Evolutionary conservation across 352 stramenopile genomes (phyloP), one percentile per base, ranked within the genome.

Genomic region (Pythium periplocum): DNA sequence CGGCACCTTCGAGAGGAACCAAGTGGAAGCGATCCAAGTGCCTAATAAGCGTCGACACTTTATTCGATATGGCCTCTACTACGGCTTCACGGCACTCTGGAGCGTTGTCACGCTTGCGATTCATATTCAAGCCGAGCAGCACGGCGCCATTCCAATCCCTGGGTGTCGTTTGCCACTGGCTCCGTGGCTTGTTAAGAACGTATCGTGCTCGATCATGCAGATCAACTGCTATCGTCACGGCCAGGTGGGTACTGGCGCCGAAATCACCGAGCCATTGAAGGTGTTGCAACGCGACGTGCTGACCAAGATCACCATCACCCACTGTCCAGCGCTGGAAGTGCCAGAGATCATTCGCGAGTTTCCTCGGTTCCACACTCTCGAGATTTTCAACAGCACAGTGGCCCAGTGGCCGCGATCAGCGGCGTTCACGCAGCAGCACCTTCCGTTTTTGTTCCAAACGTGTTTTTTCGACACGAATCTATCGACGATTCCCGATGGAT

Each of bases 211-310:
- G 2, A 47, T 64, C 35, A 55, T 58, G 31, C 40, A 59, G 3
- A 32, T 67, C 17, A 59, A 67, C 36, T 67, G 59, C 36, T 48
- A 56, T 32, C 45, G 46, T 9, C 38, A 51, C 6, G 50, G 48
- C 4, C 31, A 46, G 26, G 8, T 10, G 7, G 55, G 61, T 6
- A 26, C 35, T 3, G 32, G 30, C 10, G 49, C 37, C 2, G 39
- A 57, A 8, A 53, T 67, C 11, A 3, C 37, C 0, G 1, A 33
- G n/a, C 31, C 44, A 8, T 46, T 63, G n/a, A 0, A 33, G 17
- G 17, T 46, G 2, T 42, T 68, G 2, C 40, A 64, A 8, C 45
- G 45, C n/a, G 42, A 33, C 9, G 26, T 38, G 12, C 50, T 63
- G 4, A 38, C 44, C 6, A 45, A 43, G 6, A 4, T 63, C 11